These are phyloP conservation scores for Brettanomyces sp. DNA, from an alignment of 805 yeast species.

Conservation along the genomic window DNA sequence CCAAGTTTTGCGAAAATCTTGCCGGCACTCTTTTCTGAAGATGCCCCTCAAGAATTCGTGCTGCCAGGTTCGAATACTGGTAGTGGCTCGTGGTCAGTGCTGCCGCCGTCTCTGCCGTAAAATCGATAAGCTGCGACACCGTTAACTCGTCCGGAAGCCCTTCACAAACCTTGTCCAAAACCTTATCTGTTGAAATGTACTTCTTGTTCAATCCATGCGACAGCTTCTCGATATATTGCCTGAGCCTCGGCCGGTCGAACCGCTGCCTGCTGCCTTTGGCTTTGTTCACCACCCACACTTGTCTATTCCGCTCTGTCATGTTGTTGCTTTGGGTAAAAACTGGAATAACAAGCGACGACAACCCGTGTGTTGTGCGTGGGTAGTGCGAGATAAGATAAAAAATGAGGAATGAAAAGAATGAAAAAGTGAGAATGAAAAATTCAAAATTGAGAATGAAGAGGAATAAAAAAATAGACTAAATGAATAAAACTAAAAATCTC, in stretches of 20 bases:
- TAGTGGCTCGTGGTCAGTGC: conserved; percentile 92
- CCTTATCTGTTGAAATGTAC: background rate
- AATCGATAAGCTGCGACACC: conserved; percentile 28
- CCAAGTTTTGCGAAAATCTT: conserved; percentile 64
- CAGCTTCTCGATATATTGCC: background rate
- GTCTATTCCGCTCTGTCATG: too few relatives aligned
- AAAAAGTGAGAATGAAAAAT: too few relatives aligned
- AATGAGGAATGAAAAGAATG: too few relatives aligned
- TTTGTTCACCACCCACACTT: background rate
- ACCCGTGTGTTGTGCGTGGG: too few relatives aligned
- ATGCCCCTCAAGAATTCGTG: conserved; percentile 78
- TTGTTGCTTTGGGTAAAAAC: too few relatives aligned
- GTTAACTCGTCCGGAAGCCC: conserved; percentile 43
- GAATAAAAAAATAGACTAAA: too few relatives aligned
- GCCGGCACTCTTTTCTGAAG: conserved; percentile 78
- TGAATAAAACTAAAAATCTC: too few relatives aligned
- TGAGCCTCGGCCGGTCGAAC: background rate
- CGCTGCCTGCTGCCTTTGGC: background rate
- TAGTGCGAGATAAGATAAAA: too few relatives aligned
- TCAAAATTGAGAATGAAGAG: too few relatives aligned
- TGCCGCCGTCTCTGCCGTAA: conserved; percentile 90
- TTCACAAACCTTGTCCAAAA: conserved; percentile 32
- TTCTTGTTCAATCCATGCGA: background rate
- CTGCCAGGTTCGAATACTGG: conserved; percentile 85
- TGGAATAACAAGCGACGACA: too few relatives aligned